Evolutionary conservation across 1,284 basidiomycete species (phyloP), one percentile per base, ranked within the genome.

Genomic region (Malassezia caprae): DNA sequence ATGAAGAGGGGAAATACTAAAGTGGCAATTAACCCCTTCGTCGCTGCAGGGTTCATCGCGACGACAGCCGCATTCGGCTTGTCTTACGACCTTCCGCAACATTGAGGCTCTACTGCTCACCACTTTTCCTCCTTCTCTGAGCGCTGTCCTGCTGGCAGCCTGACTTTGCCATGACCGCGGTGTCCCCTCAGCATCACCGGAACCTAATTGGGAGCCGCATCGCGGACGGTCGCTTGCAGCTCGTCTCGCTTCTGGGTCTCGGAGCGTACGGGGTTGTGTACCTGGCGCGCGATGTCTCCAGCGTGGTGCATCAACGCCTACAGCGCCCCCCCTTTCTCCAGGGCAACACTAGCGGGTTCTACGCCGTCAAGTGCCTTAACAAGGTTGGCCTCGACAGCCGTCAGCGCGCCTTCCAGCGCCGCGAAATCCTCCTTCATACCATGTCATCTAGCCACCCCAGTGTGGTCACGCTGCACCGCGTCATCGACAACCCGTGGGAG

Each of bases 231-330:
- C 64, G 75, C 3, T 82, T 96, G 59, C 84, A 91, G 77, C 86
- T 96, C 67, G 83, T 90, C 67, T 84, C 88, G 68, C 82, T 93
- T 52, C 83, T 98, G 51, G 93, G 93, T 49, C 82, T 89, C 49
- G 93, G 93, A 41, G 90, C 90, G 23, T 96, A 96, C 75, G 93
- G 93, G 58, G 86, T 94, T 67, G 91, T 96, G 46, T 96, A 96
- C 77, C 86, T 73, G 28, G 72, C 72, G 1, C 66, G 69, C 26
- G 71, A 73, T 45, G 21, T 34, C 21, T 21, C 17, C 24, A 26
- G 21, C 15, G 2, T 19, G 11, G 13, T 3, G 19, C 58, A 55
- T 8, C 62, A 61, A 39, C 60, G 65, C 2, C 64, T 58, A 31
- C 51, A 56, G 12, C 21, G 24, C 13, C 4, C 45, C 23, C 21